Evolutionary conservation across 2,329 filamentous ascomycete species (phyloP).

Genomic region (Phialophora expanda): DNA sequence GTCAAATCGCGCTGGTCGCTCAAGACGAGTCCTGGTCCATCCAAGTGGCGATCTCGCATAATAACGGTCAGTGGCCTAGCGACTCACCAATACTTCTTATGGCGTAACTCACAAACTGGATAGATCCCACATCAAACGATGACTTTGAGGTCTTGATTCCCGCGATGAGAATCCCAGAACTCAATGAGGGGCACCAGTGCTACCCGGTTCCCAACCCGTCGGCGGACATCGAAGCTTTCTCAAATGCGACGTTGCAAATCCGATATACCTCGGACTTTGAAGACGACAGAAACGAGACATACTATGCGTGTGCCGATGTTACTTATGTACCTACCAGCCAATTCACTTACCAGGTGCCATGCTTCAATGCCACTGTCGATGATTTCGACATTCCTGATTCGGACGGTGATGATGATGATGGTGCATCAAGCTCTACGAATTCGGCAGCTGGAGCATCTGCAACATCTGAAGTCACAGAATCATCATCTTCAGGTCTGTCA

Average conservation of each 20-base stretch:
- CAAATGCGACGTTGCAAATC: conserved; percentile 55
- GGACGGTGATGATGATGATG: conserved; percentile 21
- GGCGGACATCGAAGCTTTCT: conserved; percentile 44
- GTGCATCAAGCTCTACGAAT: conserved; percentile 18
- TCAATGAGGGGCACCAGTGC: conserved; percentile 54
- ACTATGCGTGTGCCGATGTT: conserved; percentile 57
- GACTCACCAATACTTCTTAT: background rate
- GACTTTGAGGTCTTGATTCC: conserved; percentile 49
- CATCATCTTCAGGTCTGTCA: conserved; percentile 43
- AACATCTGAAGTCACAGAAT: conserved; percentile 21
- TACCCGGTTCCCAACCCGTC: conserved; percentile 50
- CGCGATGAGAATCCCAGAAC: conserved; percentile 45
- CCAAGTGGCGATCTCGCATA: conserved; percentile 60
- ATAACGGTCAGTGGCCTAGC: conserved; percentile 33
- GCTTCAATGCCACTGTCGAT: conserved; percentile 54
- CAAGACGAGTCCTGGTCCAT: conserved; percentile 64
- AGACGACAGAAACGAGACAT: conserved; percentile 50
- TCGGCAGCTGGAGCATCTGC: background rate
- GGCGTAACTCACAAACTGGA: background rate
- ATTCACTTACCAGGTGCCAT: conserved; percentile 51
- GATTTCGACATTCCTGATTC: conserved; percentile 42
- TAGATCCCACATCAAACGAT: conserved; percentile 48
- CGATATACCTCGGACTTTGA: conserved; percentile 52
- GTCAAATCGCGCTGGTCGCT: conserved; percentile 60
- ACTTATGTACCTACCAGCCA: conserved; percentile 49